These are phyloP conservation scores for Auriculariales sp. DNA, from an alignment of 768 basidiomycete genomes.

Conservation along the genomic window DNA sequence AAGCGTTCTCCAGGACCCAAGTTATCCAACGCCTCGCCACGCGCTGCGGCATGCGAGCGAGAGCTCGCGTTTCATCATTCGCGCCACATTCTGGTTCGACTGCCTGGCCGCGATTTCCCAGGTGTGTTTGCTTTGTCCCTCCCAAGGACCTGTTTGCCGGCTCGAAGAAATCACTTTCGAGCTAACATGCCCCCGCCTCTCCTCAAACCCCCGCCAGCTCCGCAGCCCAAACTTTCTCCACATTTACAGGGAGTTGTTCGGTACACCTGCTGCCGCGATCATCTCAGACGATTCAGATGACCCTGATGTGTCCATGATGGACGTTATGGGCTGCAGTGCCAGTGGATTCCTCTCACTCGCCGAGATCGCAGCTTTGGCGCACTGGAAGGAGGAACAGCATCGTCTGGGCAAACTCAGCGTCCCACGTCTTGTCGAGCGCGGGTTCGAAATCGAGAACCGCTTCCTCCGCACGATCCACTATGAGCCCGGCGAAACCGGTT, in stretches of 20 bases:
- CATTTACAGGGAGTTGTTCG: slow-evolving; percentile 44
- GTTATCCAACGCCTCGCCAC: slow-evolving; percentile 24
- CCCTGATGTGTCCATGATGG: slow-evolving; percentile 53
- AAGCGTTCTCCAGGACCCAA: slow-evolving; percentile 25
- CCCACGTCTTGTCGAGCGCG: slow-evolving; percentile 41
- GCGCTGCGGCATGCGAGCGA: slow-evolving; percentile 30
- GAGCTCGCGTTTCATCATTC: slow-evolving; percentile 58
- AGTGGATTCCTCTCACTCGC: slow-evolving; percentile 65
- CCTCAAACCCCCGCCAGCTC: neutral
- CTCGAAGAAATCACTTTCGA: slow-evolving; percentile 3
- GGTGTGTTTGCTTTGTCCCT: neutral
- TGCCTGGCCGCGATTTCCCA: slow-evolving; percentile 65
- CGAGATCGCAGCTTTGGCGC: slow-evolving; percentile 48
- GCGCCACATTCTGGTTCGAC: slow-evolving; percentile 80
- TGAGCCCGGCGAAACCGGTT: slow-evolving; percentile 6
- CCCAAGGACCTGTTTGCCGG: neutral
- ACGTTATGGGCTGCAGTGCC: slow-evolving; percentile 78
- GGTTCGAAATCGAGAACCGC: slow-evolving; percentile 32
- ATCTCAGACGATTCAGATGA: neutral
- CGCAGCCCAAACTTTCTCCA: slow-evolving; percentile 24
- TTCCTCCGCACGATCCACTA: slow-evolving; percentile 22
- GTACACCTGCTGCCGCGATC: slow-evolving; percentile 19
- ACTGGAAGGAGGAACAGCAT: slow-evolving; percentile 42
- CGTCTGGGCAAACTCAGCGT: slow-evolving; percentile 36
- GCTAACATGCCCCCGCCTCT: slow-evolving; percentile 22